These are phyloP conservation scores for Durio zibethinus DNA, from an alignment of 345 rosid species.

Conservation along the genomic window DNA sequence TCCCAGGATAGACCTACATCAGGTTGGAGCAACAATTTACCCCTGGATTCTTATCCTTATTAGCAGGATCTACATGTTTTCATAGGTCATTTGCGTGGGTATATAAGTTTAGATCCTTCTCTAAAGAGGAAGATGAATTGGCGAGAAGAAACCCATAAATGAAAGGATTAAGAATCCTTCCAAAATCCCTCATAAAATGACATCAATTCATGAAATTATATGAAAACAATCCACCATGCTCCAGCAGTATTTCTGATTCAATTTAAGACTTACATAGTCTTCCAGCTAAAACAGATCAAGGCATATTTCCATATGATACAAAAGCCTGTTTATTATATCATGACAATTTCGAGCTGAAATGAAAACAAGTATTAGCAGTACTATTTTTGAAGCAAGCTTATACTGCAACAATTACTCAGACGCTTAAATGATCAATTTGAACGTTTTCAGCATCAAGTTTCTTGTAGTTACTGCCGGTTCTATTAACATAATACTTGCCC, in stretches of 20 bases:
- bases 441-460: slow-evolving; percentile 39
- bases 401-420: slow-evolving; percentile 4
- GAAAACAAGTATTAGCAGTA: not conserved
- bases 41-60: not conserved
- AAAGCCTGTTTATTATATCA: not conserved
- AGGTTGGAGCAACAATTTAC: too few species aligned
- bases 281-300: not conserved
- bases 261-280: not conserved
- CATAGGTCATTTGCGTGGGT: too few species aligned
- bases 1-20: too few species aligned
- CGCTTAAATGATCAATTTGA: slow-evolving; percentile 42
- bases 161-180: not conserved
- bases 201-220: not conserved
- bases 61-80: too few species aligned
- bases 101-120: not conserved
- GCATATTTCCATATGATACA: not conserved
- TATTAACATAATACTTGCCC: slow-evolving; percentile 55
- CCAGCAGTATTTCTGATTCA: not conserved
- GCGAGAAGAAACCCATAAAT: not conserved
- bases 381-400: not conserved
- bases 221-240: not conserved
- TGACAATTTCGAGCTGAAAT: not conserved
- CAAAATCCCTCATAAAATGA: not conserved
- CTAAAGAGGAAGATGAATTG: not conserved
- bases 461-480: slow-evolving; percentile 55